Conservation (phyloP, 1,284 basidiomycete genomes). For the Naganishia sp. region DNA sequence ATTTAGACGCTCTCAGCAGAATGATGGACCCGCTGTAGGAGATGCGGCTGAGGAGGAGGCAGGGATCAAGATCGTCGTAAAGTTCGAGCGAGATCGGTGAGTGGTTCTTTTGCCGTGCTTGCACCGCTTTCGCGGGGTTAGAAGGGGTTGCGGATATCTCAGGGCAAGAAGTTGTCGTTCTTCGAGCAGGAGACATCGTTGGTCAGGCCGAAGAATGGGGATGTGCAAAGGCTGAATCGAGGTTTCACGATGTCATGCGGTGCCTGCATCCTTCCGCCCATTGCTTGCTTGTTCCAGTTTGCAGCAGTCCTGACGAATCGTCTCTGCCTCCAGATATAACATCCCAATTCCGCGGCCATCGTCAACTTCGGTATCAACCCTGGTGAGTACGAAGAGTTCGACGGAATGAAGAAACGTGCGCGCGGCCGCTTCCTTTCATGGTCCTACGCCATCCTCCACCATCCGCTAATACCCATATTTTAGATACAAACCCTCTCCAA, state of each 20-base stretch:
- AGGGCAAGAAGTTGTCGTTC: too few species aligned
- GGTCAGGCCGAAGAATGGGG: too few species aligned
- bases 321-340: constrained; percentile 46
- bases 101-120: neutral
- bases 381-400: constrained; percentile 8
- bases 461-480: neutral
- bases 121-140: too few species aligned
- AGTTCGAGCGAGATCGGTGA: constrained; percentile 34
- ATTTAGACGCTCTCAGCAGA: constrained; percentile 19
- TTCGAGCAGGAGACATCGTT: too few species aligned
- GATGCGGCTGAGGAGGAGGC: constrained; percentile 16
- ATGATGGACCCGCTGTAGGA: neutral
- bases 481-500: constrained; percentile 45
- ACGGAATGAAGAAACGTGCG: too few species aligned
- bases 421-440: neutral
- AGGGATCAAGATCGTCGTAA: constrained; percentile 34
- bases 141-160: too few species aligned
- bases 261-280: too few species aligned
- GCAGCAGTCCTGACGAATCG: neutral
- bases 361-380: constrained; percentile 41
- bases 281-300: too few species aligned
- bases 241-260: too few species aligned
- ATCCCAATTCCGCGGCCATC: constrained; percentile 51
- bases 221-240: too few species aligned
- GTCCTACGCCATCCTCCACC: neutral